Evolutionary conservation across 306 rosid species (phyloP).

Genomic region (Sechiopsis laciniata): DNA sequence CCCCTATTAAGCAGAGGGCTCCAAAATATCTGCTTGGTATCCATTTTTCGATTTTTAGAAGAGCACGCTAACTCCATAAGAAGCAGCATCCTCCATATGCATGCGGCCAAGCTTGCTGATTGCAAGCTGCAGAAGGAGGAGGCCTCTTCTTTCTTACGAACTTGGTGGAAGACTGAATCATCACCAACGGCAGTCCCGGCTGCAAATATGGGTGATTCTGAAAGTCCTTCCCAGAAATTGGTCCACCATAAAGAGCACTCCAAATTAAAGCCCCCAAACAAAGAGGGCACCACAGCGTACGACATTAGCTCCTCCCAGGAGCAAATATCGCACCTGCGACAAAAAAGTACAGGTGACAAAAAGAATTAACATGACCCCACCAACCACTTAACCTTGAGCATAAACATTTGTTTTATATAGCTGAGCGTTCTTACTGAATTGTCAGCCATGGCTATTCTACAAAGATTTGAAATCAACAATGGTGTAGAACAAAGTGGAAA

Average conservation of each 20-base stretch:
- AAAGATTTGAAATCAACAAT: slow-evolving; percentile 18
- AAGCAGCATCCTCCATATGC: slow-evolving; percentile 91
- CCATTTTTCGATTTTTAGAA: slow-evolving; percentile 50
- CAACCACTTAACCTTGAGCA: slow-evolving; percentile 59
- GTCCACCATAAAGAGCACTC: slow-evolving; percentile 98
- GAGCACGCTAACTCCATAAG: slow-evolving; percentile 67
- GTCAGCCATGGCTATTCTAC: slow-evolving; percentile 30
- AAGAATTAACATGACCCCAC: slow-evolving; percentile 71
- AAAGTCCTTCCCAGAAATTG: slow-evolving; percentile 86
- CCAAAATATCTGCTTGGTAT: slow-evolving; percentile 30
- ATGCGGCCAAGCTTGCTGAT: slow-evolving; percentile 81
- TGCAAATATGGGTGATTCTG: slow-evolving; percentile 90
- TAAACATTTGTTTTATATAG: slow-evolving; percentile 39
- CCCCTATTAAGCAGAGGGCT: slow-evolving; percentile 37
- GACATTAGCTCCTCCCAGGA: slow-evolving; percentile 99
- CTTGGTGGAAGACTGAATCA: slow-evolving; percentile 97
- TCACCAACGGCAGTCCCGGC: slow-evolving; percentile 94
- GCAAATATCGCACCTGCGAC: slow-evolving; percentile 99
- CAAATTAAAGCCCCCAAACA: slow-evolving; percentile 84
- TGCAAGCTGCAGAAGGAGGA: slow-evolving; percentile 98
- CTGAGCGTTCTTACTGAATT: slow-evolving; percentile 36
- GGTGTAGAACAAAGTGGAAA: slow-evolving; percentile 20
- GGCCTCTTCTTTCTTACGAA: slow-evolving; percentile 94
- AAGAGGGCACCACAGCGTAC: slow-evolving; percentile 99
- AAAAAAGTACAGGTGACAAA: slow-evolving; percentile 81